phyloP scores from a whole-genome alignment of 139 green algal species.

The Picocystis salinarum region DNA sequence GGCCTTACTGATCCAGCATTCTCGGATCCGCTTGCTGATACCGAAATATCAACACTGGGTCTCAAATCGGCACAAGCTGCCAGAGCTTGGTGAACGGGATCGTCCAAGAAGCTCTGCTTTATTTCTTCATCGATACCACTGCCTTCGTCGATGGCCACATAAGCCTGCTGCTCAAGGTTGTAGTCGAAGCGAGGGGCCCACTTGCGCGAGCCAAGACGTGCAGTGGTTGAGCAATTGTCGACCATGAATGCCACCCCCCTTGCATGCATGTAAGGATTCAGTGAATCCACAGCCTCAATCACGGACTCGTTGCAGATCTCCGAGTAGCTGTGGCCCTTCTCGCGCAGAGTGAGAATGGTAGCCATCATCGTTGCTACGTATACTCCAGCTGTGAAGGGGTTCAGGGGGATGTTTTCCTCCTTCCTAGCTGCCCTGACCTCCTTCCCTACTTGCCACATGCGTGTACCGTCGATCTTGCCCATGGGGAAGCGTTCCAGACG shows the following conservation, averaged over 20 bases:
- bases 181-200: constrained; percentile 98
- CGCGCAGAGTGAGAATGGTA: constrained; percentile 62
- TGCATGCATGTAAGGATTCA: constrained; percentile 99
- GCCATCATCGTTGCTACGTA: constrained; percentile 99
- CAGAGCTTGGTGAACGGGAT: constrained; percentile 57
- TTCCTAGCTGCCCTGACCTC: constrained; percentile 30
- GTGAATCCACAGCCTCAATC: constrained; percentile 92
- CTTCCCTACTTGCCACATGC: constrained; percentile 86
- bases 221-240: constrained; percentile 99
- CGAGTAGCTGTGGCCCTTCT: constrained; percentile 89
- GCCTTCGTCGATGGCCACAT: constrained; percentile 22
- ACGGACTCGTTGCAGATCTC: constrained; percentile 99
- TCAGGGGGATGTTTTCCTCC: constrained; percentile 77
- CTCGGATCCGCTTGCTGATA: too few species aligned
- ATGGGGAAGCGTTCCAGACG: constrained; percentile 93
- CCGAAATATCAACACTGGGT: constrained; percentile 89
- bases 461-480: constrained; percentile 94
- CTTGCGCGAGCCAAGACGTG: constrained; percentile 86
- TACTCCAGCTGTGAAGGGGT: constrained; percentile 94
- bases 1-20: too few species aligned
- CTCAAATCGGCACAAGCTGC: constrained; percentile 73
- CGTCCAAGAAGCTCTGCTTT: constrained; percentile 15
- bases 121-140: constrained; percentile 11
- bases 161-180: constrained; percentile 79
- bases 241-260: constrained; percentile 99